These are phyloP conservation scores for Apiotrichum gamsii DNA, from an alignment of 1,284 basidiomycete species.

Conservation along the genomic window DNA sequence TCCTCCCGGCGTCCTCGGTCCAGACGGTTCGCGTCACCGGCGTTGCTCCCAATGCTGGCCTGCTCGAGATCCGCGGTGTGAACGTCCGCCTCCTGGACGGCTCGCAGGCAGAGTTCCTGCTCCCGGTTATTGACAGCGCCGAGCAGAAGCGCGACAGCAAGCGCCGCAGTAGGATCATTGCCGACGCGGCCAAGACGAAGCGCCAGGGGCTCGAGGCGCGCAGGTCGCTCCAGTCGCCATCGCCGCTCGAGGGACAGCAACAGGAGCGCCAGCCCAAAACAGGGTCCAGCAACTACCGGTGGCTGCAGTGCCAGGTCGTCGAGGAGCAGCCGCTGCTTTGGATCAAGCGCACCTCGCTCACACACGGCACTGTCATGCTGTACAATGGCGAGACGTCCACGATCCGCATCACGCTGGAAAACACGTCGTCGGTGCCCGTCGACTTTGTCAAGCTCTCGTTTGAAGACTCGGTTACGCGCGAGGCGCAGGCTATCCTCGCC, in stretches of 20 bases:
- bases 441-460: conserved; percentile 80
- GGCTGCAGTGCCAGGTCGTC: conserved; percentile 55
- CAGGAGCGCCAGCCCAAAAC: not conserved
- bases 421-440: conserved; percentile 71
- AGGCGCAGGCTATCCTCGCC: conserved; percentile 65
- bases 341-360: conserved; percentile 77
- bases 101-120: conserved; percentile 61
- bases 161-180: conserved; percentile 46
- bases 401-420: conserved; percentile 79
- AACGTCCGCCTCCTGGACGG: conserved; percentile 69
- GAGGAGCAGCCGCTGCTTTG: conserved; percentile 78
- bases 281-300: conserved; percentile 13
- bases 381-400: conserved; percentile 85
- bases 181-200: conserved; percentile 48
- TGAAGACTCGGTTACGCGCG: conserved; percentile 76
- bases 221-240: conserved; percentile 2
- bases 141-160: conserved; percentile 57
- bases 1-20: conserved; percentile 66
- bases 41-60: conserved; percentile 61
- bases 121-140: conserved; percentile 66
- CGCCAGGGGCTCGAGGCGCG: conserved; percentile 32
- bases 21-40: conserved; percentile 69
- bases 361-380: conserved; percentile 84
- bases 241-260: not conserved
- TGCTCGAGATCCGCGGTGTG: conserved; percentile 68